These are phyloP conservation scores for Talaromyces sp. DNA, from an alignment of 2,329 filamentous ascomycete genomes.

Conservation along the genomic window DNA sequence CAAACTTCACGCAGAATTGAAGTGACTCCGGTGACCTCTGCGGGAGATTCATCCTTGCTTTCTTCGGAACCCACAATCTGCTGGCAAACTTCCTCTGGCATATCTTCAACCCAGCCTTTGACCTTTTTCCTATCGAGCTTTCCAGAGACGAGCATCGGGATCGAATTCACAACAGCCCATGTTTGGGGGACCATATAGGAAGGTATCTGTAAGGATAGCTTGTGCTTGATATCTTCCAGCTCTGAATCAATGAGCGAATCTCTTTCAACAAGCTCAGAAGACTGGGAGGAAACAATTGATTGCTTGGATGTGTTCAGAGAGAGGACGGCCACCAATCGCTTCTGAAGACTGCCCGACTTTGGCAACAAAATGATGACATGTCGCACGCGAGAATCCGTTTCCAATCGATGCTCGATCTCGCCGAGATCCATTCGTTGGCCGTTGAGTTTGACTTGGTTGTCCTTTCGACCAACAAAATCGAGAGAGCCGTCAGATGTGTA, in stretches of 20 bases:
- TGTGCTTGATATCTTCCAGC: conserved; percentile 6
- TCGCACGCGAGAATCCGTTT: conserved; percentile 34
- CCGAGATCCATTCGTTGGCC: conserved; percentile 41
- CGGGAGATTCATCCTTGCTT: conserved; percentile 12
- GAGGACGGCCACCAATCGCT: conserved; percentile 9
- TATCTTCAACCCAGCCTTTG: conserved; percentile 7
- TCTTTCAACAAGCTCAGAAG: neutral
- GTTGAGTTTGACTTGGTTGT: conserved; percentile 37
- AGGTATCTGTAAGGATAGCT: conserved; percentile 21
- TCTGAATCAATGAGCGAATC: neutral
- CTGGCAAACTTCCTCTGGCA: conserved; percentile 29
- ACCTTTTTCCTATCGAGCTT: conserved; percentile 9
- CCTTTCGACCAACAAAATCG: conserved; percentile 27
- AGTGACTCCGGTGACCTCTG: conserved; percentile 15
- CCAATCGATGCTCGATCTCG: conserved; percentile 35
- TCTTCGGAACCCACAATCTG: conserved; percentile 21
- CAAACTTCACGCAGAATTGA: conserved; percentile 26
- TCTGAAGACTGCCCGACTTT: conserved; percentile 5
- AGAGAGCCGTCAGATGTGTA: conserved; percentile 34
- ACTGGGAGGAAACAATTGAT: conserved; percentile 17
- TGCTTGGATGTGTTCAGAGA: neutral
- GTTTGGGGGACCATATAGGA: conserved; percentile 11
- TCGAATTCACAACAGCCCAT: conserved; percentile 10
- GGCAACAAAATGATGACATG: conserved; percentile 16
- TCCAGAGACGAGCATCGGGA: conserved; percentile 10